Percentiles rank a stretch among this genome's conserved stretches.
These are phyloP conservation scores for Agrocybe praecox DNA, from an alignment of 768 basidiomycete genomes.

Conservation along the genomic window DNA sequence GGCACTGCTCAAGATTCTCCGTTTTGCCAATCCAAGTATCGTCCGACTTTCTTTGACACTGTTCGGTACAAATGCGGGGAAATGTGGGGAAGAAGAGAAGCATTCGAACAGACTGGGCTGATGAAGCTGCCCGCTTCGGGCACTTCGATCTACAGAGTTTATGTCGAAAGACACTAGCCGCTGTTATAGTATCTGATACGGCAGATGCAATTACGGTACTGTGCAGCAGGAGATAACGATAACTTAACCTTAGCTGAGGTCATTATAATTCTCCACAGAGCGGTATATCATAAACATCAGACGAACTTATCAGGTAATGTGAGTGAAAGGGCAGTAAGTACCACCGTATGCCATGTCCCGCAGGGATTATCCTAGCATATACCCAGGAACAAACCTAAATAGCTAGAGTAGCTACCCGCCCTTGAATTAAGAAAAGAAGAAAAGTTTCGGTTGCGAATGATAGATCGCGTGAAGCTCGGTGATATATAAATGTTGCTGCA, in stretches of 20 bases:
- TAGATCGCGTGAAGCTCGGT: background rate
- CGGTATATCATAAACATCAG: too few species aligned
- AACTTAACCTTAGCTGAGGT: too few species aligned
- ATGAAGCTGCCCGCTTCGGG: too few species aligned
- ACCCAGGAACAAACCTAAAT: background rate
- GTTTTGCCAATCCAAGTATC: background rate
- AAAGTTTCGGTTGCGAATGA: background rate
- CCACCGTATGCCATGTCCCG: too few species aligned
- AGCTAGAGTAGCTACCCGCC: background rate
- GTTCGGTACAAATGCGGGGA: slow-evolving; percentile 14
- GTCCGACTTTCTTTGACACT: background rate
- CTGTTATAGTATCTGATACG: too few species aligned
- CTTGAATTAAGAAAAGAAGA: background rate
- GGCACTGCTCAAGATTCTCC: background rate
- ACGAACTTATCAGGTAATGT: too few species aligned
- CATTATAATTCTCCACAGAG: too few species aligned
- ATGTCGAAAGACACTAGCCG: too few species aligned
- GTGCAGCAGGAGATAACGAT: too few species aligned
- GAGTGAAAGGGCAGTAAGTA: too few species aligned
- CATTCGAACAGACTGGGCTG: background rate
- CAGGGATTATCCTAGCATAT: background rate
- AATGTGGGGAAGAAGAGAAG: slow-evolving; percentile 9
- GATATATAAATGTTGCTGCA: background rate
- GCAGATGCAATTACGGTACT: too few species aligned
- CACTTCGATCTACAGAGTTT: too few species aligned